Evolutionary conservation across 352 stramenopile species (phyloP).

Genomic region (Phytopythium sindhum): DNA sequence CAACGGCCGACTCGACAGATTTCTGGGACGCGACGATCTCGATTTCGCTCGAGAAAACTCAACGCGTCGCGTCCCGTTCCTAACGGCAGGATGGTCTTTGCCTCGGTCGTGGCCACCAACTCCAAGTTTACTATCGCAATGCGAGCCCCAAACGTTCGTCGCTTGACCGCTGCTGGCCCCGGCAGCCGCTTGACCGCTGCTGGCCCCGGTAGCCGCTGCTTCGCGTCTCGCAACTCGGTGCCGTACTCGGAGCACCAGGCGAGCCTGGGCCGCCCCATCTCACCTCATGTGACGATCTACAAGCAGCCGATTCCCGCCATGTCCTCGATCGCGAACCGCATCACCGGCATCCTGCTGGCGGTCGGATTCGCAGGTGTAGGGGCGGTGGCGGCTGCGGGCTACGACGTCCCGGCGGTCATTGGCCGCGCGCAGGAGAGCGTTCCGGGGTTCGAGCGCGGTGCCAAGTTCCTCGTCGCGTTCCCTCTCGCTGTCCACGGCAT

Average conservation of each 20-base stretch:
- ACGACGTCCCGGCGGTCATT: constrained; percentile 77
- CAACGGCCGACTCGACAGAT: neutral
- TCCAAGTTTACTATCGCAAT: neutral
- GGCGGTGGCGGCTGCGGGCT: constrained; percentile 69
- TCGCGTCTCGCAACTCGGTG: neutral
- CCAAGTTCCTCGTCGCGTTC: constrained; percentile 94
- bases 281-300: constrained; percentile 97
- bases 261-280: constrained; percentile 88
- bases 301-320: constrained; percentile 91
- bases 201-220: neutral
- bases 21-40: neutral
- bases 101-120: neutral
- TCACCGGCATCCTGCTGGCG: constrained; percentile 86
- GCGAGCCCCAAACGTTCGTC: neutral
- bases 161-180: neutral
- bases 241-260: constrained; percentile 86
- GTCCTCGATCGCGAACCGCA: constrained; percentile 93
- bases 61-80: no score
- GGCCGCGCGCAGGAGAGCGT: constrained; percentile 68
- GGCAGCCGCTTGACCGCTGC: neutral
- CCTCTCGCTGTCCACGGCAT: constrained; percentile 93
- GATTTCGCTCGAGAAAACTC: neutral
- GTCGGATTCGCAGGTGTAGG: constrained; percentile 76
- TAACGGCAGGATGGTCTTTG: neutral
- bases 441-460: constrained; percentile 63